Base-by-base conservation (phyloP, 2,329 filamentous ascomycete genomes). In the Periconia macrospinosa region DNA sequence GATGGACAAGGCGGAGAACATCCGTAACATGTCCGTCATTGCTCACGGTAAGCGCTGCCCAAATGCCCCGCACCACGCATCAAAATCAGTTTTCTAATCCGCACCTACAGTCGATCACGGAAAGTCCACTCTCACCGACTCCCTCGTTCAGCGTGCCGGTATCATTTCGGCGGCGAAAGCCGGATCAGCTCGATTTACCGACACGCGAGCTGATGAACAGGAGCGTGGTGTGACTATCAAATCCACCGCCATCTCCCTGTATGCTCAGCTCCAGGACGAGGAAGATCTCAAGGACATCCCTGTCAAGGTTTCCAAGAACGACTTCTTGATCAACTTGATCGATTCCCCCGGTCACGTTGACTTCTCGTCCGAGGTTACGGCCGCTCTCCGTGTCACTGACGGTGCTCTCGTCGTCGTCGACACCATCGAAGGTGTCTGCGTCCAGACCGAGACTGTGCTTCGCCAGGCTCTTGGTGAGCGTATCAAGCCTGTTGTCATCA, bases 201-300 rank as follows among this genome's bases (percentile, higher is more conserved):
- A 99, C 81, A 99, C 94, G 63, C 90, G 94, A 81, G 82, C 89
- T 66, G 94, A 99, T 79, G 94, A 99, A 81, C 94, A 99, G 84
- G 94, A 99, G 79, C 92, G 94, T 88, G 92, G 94, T 87, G 97
- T 99, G 75, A 99, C 94, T 72, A 99, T 99, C 88, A 99, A 99
- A 89, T 99, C 94, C 54, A 99, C 94, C 61, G 94, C 95, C 81
- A 99, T 99, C 83, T 97, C 95, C 69, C 87, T 99, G 75, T 99
- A 94, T 82, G 92, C 91, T 75, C 83, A 87, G 71, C 86, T 99
- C 66, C 80, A 84, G 58, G 86, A 90, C 67, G 81, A 84, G 46
- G 93, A 97, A 55, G 94, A 97, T 76, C 76, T 97, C 66, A 96
- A 96, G 87, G 94, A 99, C 76, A 92, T 97, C 68, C 88, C 89